Evolutionary conservation across 805 yeast genomes (phyloP), one percentile per base, ranked within the genome.

Genomic region (Pichia californica): DNA sequence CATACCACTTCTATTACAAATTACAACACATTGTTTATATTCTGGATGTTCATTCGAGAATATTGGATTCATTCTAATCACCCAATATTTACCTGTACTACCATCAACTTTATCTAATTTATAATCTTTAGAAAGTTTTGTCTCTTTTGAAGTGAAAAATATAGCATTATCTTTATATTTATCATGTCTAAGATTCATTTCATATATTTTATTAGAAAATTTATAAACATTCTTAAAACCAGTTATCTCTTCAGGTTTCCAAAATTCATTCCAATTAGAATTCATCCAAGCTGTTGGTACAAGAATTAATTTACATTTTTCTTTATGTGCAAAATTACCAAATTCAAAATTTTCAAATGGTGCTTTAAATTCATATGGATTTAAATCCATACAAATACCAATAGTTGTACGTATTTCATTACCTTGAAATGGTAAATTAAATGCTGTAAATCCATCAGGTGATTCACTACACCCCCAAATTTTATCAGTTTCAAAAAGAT

Each of bases 321-420:
- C 70, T 0, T 61, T 52, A 18, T 66, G 56, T 46, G 84, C 78
- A 41, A 69, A 68, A 25, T 62, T 58, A 0, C 89, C 72, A 61
- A 84, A 86, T 60, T 89, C 97, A 57, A 74, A 87, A 21, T 68
- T 70, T 30, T 72, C 68, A 62, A 87, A 88, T 1, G 94, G 88
- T 1, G 95, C 88, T 49, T 75, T 68, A 59, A 89, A 89, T 57
- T 84, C 71, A 59, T 85, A 83, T 0, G 96, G 96, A 58, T 86
- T 88, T 48, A 89, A 61, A 63, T 89, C 98, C 97, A 89, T 89
- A 59, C 98, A 89, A 6, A 89, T 88, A 0, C 96, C 98, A 43
- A 89, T 69, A 28, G 80, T 71, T 1, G 83, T 66, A 29, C 59
- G 70, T 7, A 75, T 51, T 5, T 19, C 40, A 14, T 38, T 38